Percentiles rank a stretch among this genome's conserved stretches.
Evolutionary conservation across 257 asterid species (phyloP).

Genomic region (Ilex aquifolium): DNA sequence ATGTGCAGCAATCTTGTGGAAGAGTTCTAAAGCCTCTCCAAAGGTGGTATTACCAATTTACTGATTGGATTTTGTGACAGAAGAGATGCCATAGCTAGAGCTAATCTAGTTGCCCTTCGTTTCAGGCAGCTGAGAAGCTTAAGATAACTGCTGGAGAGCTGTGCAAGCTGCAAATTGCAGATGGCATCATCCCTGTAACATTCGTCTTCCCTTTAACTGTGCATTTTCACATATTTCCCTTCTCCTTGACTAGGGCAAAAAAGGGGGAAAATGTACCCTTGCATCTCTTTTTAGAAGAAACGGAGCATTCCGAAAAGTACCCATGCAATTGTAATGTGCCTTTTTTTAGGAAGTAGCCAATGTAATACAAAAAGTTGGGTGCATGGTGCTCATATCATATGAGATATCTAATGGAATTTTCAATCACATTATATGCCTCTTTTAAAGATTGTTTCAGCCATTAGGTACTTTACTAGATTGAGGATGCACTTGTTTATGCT

Average conservation of each 20-base stretch:
- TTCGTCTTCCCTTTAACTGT: slow-evolving; percentile 13
- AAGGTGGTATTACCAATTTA: slow-evolving; percentile 41
- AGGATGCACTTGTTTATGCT: too few relatives aligned
- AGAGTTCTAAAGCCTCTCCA: slow-evolving; percentile 77
- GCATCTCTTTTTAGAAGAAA: too few relatives aligned
- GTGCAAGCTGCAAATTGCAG: slow-evolving; percentile 56
- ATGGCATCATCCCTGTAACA: slow-evolving; percentile 80
- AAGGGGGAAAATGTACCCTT: too few relatives aligned
- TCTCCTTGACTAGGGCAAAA: too few relatives aligned
- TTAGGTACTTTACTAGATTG: too few relatives aligned
- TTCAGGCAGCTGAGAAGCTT: slow-evolving; percentile 96
- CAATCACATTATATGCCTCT: background rate
- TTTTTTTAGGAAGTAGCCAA: too few relatives aligned
- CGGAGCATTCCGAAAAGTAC: too few relatives aligned
- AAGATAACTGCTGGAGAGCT: slow-evolving; percentile 80
- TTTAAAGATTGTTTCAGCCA: background rate
- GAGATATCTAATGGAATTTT: too few relatives aligned
- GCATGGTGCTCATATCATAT: too few relatives aligned
- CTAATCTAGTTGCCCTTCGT: slow-evolving; percentile 18
- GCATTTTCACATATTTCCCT: too few relatives aligned
- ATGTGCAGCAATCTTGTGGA: slow-evolving; percentile 94
- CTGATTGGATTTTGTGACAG: background rate
- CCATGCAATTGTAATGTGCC: too few relatives aligned
- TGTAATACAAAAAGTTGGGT: too few relatives aligned
- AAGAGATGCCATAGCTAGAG: background rate